Evolutionary conservation across 1,284 basidiomycete species (phyloP).

Genomic region (Mycosarcoma maydis): DNA sequence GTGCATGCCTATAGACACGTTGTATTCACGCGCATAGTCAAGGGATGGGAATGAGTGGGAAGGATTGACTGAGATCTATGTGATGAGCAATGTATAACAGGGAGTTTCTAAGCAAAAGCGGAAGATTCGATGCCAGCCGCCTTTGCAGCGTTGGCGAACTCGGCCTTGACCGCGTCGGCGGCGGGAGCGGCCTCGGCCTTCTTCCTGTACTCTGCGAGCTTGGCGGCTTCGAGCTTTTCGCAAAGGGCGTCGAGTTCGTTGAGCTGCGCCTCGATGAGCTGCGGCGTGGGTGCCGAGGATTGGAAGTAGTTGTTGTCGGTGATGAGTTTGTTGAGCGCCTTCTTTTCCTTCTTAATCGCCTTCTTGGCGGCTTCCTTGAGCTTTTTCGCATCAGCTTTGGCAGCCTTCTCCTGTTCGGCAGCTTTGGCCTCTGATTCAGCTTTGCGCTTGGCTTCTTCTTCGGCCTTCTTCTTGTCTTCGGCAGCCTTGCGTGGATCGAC

Average conservation of each 20-base stretch:
- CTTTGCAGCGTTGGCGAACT: slow-evolving; percentile 70
- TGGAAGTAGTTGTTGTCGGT: slow-evolving; percentile 73
- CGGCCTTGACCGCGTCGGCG: slow-evolving; percentile 67
- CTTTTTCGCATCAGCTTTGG: slow-evolving; percentile 88
- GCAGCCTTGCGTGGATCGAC: slow-evolving; percentile 48
- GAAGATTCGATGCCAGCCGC: slow-evolving; percentile 54
- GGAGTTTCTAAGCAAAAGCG: slow-evolving; percentile 51
- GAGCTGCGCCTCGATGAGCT: slow-evolving; percentile 71
- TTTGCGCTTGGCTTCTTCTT: slow-evolving; percentile 77
- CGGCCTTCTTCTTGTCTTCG: slow-evolving; percentile 70
- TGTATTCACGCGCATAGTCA: too few relatives aligned
- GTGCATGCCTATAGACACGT: too few relatives aligned
- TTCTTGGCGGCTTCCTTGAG: slow-evolving; percentile 75
- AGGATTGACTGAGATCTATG: too few relatives aligned
- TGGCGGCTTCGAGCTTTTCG: slow-evolving; percentile 70
- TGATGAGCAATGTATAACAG: slow-evolving; percentile 8
- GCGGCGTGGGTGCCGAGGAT: slow-evolving; percentile 68
- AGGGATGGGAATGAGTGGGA: too few relatives aligned
- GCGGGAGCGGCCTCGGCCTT: slow-evolving; percentile 67
- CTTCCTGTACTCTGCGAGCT: slow-evolving; percentile 71
- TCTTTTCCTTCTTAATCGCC: slow-evolving; percentile 66
- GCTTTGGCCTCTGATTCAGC: slow-evolving; percentile 76
- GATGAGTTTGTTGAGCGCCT: slow-evolving; percentile 68
- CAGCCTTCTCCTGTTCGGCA: slow-evolving; percentile 71
- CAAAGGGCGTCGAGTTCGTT: slow-evolving; percentile 71